Percentiles rank a stretch among this genome's conserved stretches.
Evolutionary conservation across 768 basidiomycete genomes (phyloP).

Genomic region (Termitomyces sp.): DNA sequence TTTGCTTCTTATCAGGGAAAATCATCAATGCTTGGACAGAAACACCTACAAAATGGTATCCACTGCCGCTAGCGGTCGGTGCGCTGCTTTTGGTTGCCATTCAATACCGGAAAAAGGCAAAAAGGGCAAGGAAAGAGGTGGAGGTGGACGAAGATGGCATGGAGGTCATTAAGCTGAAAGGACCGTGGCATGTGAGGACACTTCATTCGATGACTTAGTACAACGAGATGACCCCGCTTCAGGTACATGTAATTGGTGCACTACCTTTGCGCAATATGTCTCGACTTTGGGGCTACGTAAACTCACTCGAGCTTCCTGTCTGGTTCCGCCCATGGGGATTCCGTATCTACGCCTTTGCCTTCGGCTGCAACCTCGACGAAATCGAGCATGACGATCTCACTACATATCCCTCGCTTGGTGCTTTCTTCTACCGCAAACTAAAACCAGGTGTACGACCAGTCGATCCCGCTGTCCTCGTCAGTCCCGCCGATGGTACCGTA

Average conservation of each 20-base stretch:
- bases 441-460: conserved; percentile 82
- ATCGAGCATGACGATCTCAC: conserved; percentile 75
- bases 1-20: conserved; percentile 39
- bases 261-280: conserved; percentile 93
- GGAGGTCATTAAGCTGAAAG: conserved; percentile 76
- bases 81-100: conserved; percentile 81
- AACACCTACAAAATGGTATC: conserved; percentile 95
- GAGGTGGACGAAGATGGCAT: conserved; percentile 81
- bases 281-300: conserved; percentile 95
- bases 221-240: neutral
- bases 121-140: conserved; percentile 54
- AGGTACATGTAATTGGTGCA: conserved; percentile 97
- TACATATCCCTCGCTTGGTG: conserved; percentile 84
- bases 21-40: conserved; percentile 76
- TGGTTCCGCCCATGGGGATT: conserved; percentile 95
- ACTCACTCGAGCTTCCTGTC: conserved; percentile 87
- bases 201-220: neutral
- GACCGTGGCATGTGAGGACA: conserved; percentile 84
- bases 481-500: conserved; percentile 91
- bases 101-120: conserved; percentile 63
- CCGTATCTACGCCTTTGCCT: conserved; percentile 79
- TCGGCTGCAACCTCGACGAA: conserved; percentile 93
- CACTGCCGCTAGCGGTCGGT: conserved; percentile 86
- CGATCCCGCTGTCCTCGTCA: conserved; percentile 72
- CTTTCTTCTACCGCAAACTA: conserved; percentile 91